Evolutionary conservation across 2,329 filamentous ascomycete species (phyloP).

Genomic region (Fonsecaea multimorphosa): DNA sequence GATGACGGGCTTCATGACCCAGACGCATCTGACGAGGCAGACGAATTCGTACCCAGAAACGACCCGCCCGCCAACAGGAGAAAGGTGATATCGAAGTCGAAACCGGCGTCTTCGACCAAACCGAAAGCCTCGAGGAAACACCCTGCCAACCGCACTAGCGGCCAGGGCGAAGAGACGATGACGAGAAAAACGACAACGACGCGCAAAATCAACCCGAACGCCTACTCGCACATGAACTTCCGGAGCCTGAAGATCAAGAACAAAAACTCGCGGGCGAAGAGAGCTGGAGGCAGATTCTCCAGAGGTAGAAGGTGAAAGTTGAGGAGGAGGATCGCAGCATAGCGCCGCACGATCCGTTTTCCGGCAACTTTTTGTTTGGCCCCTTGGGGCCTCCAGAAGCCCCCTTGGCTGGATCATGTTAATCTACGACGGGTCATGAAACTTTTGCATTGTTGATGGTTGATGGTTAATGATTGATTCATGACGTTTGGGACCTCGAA

Average conservation of each 20-base stretch:
- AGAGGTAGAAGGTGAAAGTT: constrained; percentile 23
- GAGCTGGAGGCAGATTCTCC: constrained; percentile 48
- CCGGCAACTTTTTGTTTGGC: background rate
- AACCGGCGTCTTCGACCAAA: background rate
- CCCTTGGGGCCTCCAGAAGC: background rate
- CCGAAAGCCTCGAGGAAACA: constrained; percentile 7
- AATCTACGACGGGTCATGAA: background rate
- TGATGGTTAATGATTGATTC: background rate
- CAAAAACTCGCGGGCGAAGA: constrained; percentile 44
- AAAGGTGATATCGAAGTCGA: constrained; percentile 8
- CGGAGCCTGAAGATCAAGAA: constrained; percentile 55
- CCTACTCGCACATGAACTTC: constrained; percentile 54
- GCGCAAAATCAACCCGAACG: constrained; percentile 52
- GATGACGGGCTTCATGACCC: constrained; percentile 6
- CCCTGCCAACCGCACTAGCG: constrained; percentile 35
- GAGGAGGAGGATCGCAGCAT: background rate
- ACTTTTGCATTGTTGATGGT: background rate
- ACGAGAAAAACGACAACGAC: constrained; percentile 33
- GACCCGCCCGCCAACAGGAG: constrained; percentile 5
- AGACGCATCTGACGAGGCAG: constrained; percentile 15
- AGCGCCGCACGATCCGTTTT: too few relatives aligned
- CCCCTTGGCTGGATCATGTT: background rate
- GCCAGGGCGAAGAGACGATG: constrained; percentile 21
- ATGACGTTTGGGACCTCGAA: background rate
- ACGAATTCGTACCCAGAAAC: constrained; percentile 17